Evolutionary conservation across 139 green algal genomes (phyloP).

Genomic region (Pycnococcus provasolii): DNA sequence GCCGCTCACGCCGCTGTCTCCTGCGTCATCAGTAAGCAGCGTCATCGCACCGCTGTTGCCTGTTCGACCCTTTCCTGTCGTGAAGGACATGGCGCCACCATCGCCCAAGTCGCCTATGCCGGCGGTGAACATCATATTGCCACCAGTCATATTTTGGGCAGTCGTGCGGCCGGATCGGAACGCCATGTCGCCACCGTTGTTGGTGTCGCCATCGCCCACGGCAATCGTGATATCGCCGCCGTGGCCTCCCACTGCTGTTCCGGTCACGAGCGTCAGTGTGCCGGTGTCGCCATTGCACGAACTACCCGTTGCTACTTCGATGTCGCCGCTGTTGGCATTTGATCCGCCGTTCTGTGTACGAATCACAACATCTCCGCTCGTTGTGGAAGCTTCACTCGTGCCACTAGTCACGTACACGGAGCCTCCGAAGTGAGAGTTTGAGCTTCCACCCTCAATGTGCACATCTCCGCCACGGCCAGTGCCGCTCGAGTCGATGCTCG

Average conservation of each 20-base stretch:
- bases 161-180: neutral
- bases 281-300: neutral
- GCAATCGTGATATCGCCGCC: slow-evolving; percentile 5
- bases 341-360: neutral
- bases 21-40: slow-evolving; percentile 8
- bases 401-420: neutral
- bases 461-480: slow-evolving; percentile 8
- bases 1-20: slow-evolving; percentile 2
- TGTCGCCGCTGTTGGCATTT: slow-evolving; percentile 2
- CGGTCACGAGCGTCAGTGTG: neutral
- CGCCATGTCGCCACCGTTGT: slow-evolving; percentile 2
- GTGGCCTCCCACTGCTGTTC: neutral
- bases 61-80: neutral
- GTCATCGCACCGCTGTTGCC: slow-evolving; percentile 4
- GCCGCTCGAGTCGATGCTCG: neutral
- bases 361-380: slow-evolving; percentile 7
- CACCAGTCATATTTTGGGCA: neutral
- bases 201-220: slow-evolving; percentile 11
- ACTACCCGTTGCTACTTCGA: slow-evolving; percentile 7
- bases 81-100: neutral
- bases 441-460: slow-evolving; percentile 1
- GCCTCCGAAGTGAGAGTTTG: neutral
- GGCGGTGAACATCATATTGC: neutral
- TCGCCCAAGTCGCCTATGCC: neutral
- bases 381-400: neutral